Evolutionary conservation across 345 rosid genomes (phyloP), one percentile per base, ranked within the genome.

Genomic region (Luvunga scandens): DNA sequence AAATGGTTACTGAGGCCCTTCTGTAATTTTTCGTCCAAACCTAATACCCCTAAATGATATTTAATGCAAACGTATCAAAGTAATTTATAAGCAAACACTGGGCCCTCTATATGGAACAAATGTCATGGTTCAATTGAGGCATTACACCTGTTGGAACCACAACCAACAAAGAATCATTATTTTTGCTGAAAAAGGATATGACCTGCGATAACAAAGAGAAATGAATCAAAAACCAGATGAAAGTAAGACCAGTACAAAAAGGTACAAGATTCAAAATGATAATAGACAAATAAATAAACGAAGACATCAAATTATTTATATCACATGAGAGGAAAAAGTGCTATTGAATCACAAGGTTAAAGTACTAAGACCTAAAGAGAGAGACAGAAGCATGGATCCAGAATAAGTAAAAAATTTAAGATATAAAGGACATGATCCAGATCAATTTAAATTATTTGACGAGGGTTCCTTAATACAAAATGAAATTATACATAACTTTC

Each of bases 111-210:
- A 48, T 13, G 19, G 14, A 4, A 57, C 30, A 71, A 65, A 48
- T 55, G 39, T 34, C 4, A 25, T 18, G 7, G 48, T 5, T 22
- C n/a, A 42, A 25, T 71, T 34, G 24, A 65, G 60, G 14, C 16
- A 60, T 30, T 28, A 61, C 28, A 75, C 33, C 59, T 64, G 5
- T 16, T 16, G 59, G 30, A 71, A 60, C 21, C n/a, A 72, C 57
- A 50, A 22, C 2, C 62, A 76, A 55, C 12, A 69, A 24, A 64
- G 31, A 55, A 66, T 14, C 34, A 8, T 64, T 31, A 64, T 64
- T 30, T 64, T 9, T 6, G 39, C 19, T 9, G 2, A 14, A 78
- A 85, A 91, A 92, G 98, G 98, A 94, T 94, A 93, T 95, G 99
- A 95, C 99, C 98, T 95, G 93, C 91, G 80, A 74, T 55, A 36